Base-by-base conservation (phyloP, 148 eudicot species). In the Amaranthus palmeri region DNA sequence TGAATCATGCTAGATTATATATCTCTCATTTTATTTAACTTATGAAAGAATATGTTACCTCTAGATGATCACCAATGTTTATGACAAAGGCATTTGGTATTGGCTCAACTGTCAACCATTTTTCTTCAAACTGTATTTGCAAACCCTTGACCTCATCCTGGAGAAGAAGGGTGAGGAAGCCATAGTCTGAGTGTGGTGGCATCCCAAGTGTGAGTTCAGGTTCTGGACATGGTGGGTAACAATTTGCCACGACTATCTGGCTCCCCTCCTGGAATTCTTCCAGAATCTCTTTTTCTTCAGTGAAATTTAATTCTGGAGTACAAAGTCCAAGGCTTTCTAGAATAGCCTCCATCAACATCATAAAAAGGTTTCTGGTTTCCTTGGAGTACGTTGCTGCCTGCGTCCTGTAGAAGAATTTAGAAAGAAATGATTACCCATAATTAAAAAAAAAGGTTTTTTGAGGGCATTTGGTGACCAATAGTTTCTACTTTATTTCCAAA, bases 141-240 rank as follows among this genome's bases (percentile, higher is more conserved):
- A 91, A 66, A 56, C 97, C 98, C 72, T 80, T 68, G 63, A 93
- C 90, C 54, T 89, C 86, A 61, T 90, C 97, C 71, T 93, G 98
- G 17, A 86, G 87, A 18, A 93, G 86, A 15, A 93, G 88, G 6
- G 98, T 93, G 59, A 93, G 86, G 73, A 91, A 91, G 44, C 98
- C 96, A 51, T 88, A 93, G 41, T 93, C 98, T 2, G 92, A 93
- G 61, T 93, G 98, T 25, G 98, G 96, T 46, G 96, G 98, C 83
- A 91, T 85, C 61, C 97, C 91, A 0, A 93, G 81, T 10, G 97
- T 87, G 56, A 90, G 80, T 5, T 91, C 85, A 4, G 97, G 98
- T 61, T 93, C 80, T 0, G 98, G 96, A 68, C 97, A 93, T 44
- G 89, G 81, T 17, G 98, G 98, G 75, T 87, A 93, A 77, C 88